Base-by-base conservation (phyloP, 805 yeast genomes). In the Saturnispora sekii region DNA sequence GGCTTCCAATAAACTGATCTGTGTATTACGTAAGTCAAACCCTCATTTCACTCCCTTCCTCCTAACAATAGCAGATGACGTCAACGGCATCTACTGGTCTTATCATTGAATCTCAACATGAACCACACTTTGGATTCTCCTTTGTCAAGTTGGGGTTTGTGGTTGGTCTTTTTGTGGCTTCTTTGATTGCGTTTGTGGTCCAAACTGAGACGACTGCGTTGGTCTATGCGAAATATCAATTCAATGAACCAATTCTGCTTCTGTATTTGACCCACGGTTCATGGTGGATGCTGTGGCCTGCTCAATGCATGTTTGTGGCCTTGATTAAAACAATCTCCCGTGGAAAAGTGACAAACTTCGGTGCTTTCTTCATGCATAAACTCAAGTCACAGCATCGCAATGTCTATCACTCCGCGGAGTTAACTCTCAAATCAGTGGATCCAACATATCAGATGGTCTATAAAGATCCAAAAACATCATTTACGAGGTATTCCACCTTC, bases 171-270 rank as follows among this genome's bases (percentile, higher is more conserved):
- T 70, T 79, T 35, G 11, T 68, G 1, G 47, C 75, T 1, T 73
- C 82, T 0, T 51, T 79, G 47, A 55, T 74, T 7, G 55, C 88
- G 3, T 87, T 87, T 62, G 88, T 87, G 4, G 55, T 72, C 12
- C 96, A 86, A 58, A 86, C 96, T 0, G 96, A 86, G 58, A 67
- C 80, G 48, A 84, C 94, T 2, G 73, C 86, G 6, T 79, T 79
- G 45, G 70, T 86, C 5, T 81, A 84, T 56, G 65, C 69, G 29
- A 58, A 66, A 7, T 59, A 70, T 21, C 73, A 70, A 3, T 86
- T 77, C 60, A 59, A 72, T 42, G 88, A 85, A 56, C 95, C 96
- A 0, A 67, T 84, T 17, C 60, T 85, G 18, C 63, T 81, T 45
- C 63, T 81, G n/a, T 61, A 70, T 44, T 62, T 84, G 14, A 86